Evolutionary conservation across 805 yeast genomes (phyloP), one percentile per base, ranked within the genome.

Genomic region (Komagataella ulmi): DNA sequence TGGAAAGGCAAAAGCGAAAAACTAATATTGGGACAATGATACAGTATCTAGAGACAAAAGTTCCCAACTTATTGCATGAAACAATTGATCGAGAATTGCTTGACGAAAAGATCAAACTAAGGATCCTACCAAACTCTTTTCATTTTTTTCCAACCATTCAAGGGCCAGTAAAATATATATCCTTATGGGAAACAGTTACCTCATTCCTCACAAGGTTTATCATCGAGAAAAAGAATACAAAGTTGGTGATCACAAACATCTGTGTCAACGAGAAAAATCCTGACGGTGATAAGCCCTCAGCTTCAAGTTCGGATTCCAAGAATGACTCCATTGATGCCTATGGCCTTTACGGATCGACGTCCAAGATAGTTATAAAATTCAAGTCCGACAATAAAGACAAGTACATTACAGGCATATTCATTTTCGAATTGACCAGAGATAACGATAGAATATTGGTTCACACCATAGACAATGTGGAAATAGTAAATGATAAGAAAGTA

Each of bases 381-480:
- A 65, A 72, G 45, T 80, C 84, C 1, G 79, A 84, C 57, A 61
- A 67, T 5, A 24, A 24, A 14, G 30, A 45, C 24, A 45, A 18
- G 21, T 21, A 12, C 45, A 46, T 72, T 18, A 59, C 65, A 43
- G 91, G 90, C 1, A 62, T 80, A 2, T 84, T 84, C 58, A 71
- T 82, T 6, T 83, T 83, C 59, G 90, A 84, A 59, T 68, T 85
- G 53, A 78, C 74, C 58, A 72, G 72, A 21, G 66, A 68, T n/a
- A 80, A 81, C 59, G 73, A 76, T 53, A 61, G 69, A 54, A 76
- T 85, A 40, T 48, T 70, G 6, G 86, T 80, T 4, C 87, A 83
- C 59, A 80, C 85, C 2, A 72, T 85, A 36, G 91, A 85, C 57
- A 75, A 81, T 57, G 71, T 85, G 52, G 83, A 82, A 54, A 69